Conservation (phyloP, 371 early-diverging fungal species). For the Chytridiales sp. region DNA sequence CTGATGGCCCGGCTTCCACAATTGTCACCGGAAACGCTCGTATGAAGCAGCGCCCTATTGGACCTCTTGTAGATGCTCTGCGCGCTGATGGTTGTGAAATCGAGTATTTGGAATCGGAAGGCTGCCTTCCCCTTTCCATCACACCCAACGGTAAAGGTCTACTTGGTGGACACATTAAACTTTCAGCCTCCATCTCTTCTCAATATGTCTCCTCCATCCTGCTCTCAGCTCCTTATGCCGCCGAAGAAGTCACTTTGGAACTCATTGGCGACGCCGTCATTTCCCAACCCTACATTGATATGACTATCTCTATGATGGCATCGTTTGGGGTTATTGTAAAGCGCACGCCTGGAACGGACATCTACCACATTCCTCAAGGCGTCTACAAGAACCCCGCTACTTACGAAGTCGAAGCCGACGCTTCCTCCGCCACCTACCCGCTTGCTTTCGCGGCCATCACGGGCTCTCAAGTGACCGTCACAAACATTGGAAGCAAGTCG, state of each 20-base stretch:
- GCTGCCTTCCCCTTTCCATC: constrained; percentile 86
- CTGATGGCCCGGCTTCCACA: constrained; percentile 47
- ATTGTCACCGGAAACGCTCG: constrained; percentile 94
- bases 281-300: constrained; percentile 96
- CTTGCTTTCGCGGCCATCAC: constrained; percentile 97
- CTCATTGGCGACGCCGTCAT: constrained; percentile 92
- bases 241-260: constrained; percentile 73
- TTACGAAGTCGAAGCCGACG: constrained; percentile 94
- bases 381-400: constrained; percentile 76
- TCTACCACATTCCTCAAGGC: constrained; percentile 76
- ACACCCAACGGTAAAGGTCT: constrained; percentile 69
- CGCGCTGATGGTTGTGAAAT: constrained; percentile 75
- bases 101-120: constrained; percentile 74
- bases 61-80: constrained; percentile 84
- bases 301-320: constrained; percentile 97
- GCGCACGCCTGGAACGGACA: constrained; percentile 58
- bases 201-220: constrained; percentile 97
- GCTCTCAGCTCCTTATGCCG: constrained; percentile 92
- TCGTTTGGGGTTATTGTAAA: constrained; percentile 86
- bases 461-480: constrained; percentile 81
- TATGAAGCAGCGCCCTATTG: constrained; percentile 96
- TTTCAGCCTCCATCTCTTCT: constrained; percentile 91
- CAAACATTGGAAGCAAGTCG: constrained; percentile 85
- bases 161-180: constrained; percentile 82
- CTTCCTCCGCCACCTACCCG: constrained; percentile 96